Percentiles rank a stretch among this genome's conserved stretches.
Evolutionary conservation across 2,329 filamentous ascomycete species (phyloP).

Genomic region (Verticillium longisporum): DNA sequence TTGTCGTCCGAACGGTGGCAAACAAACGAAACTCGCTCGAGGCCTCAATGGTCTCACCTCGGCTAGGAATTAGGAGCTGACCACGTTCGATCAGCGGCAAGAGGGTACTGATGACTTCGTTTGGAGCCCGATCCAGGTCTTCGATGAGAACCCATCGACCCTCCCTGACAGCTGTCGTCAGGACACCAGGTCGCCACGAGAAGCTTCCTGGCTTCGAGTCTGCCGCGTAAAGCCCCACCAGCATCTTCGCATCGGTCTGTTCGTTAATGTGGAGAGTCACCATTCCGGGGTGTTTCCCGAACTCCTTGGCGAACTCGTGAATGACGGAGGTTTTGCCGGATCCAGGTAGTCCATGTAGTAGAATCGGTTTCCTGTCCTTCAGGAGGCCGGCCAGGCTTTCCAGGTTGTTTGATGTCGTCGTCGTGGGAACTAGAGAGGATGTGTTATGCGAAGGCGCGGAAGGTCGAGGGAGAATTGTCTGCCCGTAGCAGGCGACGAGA

Average conservation of each 20-base stretch:
- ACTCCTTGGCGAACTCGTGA: constrained; percentile 70
- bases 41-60: constrained; percentile 79
- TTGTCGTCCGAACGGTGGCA: constrained; percentile 77
- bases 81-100: constrained; percentile 86
- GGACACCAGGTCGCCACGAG: constrained; percentile 82
- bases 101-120: constrained; percentile 88
- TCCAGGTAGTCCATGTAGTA: constrained; percentile 77
- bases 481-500: constrained; percentile 58
- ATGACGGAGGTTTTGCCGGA: constrained; percentile 86
- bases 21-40: constrained; percentile 83
- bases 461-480: constrained; percentile 61
- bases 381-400: constrained; percentile 61
- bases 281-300: constrained; percentile 75
- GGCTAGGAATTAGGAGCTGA: constrained; percentile 84
- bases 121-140: constrained; percentile 89
- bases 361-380: constrained; percentile 61
- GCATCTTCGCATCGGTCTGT: constrained; percentile 94
- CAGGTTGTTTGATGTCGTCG: constrained; percentile 68
- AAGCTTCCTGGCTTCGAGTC: constrained; percentile 85
- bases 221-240: constrained; percentile 90
- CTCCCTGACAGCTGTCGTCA: constrained; percentile 90
- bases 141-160: constrained; percentile 97
- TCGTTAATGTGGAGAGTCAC: constrained; percentile 95
- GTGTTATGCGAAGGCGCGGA: constrained; percentile 35
- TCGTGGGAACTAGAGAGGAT: constrained; percentile 55